These are phyloP conservation scores for Populus alba DNA, from an alignment of 345 rosid species.

Conservation along the genomic window DNA sequence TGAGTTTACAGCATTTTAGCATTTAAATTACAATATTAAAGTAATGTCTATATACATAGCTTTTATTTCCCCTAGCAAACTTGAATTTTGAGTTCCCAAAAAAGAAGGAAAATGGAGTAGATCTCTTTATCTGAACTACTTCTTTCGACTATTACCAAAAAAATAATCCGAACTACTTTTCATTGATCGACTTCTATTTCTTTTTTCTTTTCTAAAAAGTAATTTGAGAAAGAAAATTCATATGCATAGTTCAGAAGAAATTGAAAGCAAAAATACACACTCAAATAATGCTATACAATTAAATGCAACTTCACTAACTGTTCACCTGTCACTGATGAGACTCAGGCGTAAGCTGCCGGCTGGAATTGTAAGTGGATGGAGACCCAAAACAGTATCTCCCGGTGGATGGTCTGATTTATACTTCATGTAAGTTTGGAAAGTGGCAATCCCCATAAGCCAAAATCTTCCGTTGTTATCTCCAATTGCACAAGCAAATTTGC, in stretches of 20 bases:
- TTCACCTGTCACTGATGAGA: slow-evolving; percentile 78
- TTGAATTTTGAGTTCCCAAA: slow-evolving; percentile 10
- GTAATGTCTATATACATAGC: no score
- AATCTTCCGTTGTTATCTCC: slow-evolving; percentile 51
- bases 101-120: slow-evolving; percentile 1
- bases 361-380: slow-evolving; percentile 72
- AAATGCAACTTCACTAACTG: slow-evolving; percentile 18
- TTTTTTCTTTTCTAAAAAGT: neutral
- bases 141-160: no score
- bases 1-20: neutral
- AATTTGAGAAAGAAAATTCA: neutral
- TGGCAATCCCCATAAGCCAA: slow-evolving; percentile 85
- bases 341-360: slow-evolving; percentile 61
- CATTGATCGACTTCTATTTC: neutral
- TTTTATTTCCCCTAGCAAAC: neutral
- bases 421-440: slow-evolving; percentile 73
- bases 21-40: neutral
- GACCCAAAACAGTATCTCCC: slow-evolving; percentile 59
- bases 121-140: neutral
- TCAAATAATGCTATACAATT: neutral
- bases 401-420: slow-evolving; percentile 72
- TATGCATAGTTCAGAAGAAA: neutral
- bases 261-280: neutral
- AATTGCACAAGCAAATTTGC: slow-evolving; percentile 50
- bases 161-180: neutral